A percentile compares a stretch with the other conserved stretches of the same genome.
These are phyloP conservation scores for Piedraia hortae DNA, from an alignment of 2,329 filamentous ascomycete genomes.

Conservation along the genomic window DNA sequence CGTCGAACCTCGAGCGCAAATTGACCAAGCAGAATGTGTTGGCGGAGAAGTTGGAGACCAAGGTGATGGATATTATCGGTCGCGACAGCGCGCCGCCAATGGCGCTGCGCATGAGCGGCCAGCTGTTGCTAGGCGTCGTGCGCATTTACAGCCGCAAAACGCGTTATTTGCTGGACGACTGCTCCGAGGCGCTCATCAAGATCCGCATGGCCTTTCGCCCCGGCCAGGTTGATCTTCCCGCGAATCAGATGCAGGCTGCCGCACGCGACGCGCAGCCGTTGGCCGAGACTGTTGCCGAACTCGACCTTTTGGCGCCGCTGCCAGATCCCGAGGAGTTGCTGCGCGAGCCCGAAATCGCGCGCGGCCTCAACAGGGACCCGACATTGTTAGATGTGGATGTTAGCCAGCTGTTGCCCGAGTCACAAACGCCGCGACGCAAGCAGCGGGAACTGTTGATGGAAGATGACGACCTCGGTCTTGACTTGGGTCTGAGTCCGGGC, in stretches of 20 bases:
- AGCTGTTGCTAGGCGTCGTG: conserved; percentile 82
- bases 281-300: conserved; percentile 76
- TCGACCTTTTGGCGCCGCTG: conserved; percentile 51
- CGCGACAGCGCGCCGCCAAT: conserved; percentile 83
- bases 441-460: conserved; percentile 18
- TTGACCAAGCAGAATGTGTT: conserved; percentile 89
- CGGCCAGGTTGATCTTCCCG: conserved; percentile 86
- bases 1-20: conserved; percentile 93
- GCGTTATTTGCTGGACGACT: conserved; percentile 85
- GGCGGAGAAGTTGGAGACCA: conserved; percentile 81
- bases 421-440: conserved; percentile 8
- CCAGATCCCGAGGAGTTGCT: conserved; percentile 70
- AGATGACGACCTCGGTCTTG: conserved; percentile 32
- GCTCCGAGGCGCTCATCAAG: conserved; percentile 89
- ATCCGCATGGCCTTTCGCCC: conserved; percentile 98
- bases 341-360: conserved; percentile 6
- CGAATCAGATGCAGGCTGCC: conserved; percentile 44
- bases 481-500: conserved; percentile 28
- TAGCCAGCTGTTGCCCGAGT: conserved; percentile 48
- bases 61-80: conserved; percentile 82
- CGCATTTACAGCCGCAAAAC: conserved; percentile 95
- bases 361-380: conserved; percentile 14
- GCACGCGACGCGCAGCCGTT: conserved; percentile 70
- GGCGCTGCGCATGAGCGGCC: conserved; percentile 76
- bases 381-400: conserved; percentile 27